Evolutionary conservation across 139 green algal species (phyloP).

Genomic region (Nannochloris sp.): DNA sequence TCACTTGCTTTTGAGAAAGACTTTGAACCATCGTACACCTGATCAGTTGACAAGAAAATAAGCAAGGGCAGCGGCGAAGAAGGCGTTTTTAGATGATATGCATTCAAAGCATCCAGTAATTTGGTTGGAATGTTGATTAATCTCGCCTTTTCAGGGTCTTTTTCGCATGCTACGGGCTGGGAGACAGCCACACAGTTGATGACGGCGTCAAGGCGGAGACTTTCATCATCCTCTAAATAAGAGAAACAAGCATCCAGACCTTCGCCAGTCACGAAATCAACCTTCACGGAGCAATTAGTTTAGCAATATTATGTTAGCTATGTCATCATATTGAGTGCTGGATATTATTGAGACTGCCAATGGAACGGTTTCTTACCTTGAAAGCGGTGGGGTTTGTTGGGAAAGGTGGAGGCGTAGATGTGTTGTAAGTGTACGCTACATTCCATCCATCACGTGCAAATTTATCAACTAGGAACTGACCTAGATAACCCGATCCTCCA

Average conservation of each 20-base stretch:
- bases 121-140: constrained; percentile 44
- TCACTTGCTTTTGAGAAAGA: constrained; percentile 37
- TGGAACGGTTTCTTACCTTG: too few relatives aligned
- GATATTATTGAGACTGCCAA: too few relatives aligned
- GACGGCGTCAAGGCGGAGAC: constrained; percentile 41
- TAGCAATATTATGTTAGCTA: background rate
- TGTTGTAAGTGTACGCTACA: constrained; percentile 28
- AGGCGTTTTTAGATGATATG: background rate
- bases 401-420: background rate
- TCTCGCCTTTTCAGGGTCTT: constrained; percentile 33
- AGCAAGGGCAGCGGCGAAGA: constrained; percentile 33
- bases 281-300: constrained; percentile 6
- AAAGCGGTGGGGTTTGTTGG: background rate
- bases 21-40: constrained; percentile 41
- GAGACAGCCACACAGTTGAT: constrained; percentile 66
- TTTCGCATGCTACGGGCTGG: constrained; percentile 48
- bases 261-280: constrained; percentile 37
- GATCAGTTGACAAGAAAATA: constrained; percentile 71
- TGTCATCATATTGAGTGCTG: background rate
- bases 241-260: constrained; percentile 41
- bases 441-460: constrained; percentile 7
- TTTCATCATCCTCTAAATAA: constrained; percentile 1
- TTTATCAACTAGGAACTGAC: constrained; percentile 45
- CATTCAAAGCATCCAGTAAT: constrained; percentile 8
- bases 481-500: constrained; percentile 42